Percentiles rank a stretch among this genome's conserved stretches.
These are phyloP conservation scores for Dictyostelium capitatum DNA, from an alignment of 78 protist genomes.

Conservation along the genomic window DNA sequence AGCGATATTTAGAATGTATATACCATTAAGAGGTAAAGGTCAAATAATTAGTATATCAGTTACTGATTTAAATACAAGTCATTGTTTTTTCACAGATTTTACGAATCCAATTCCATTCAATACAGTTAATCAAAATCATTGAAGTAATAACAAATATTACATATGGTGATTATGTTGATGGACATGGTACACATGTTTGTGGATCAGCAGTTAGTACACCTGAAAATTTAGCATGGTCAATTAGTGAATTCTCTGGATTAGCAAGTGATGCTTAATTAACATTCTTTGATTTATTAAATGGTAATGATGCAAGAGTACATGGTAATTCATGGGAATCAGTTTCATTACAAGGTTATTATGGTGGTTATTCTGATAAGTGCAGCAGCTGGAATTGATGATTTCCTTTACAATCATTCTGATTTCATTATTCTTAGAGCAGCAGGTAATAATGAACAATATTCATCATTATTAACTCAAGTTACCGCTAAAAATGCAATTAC, in stretches of 20 bases:
- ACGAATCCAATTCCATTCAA: slow-evolving; percentile 36
- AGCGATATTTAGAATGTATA: background rate
- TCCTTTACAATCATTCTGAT: background rate
- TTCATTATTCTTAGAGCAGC: slow-evolving; percentile 50
- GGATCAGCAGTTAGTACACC: slow-evolving; percentile 60
- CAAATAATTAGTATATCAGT: slow-evolving; percentile 66
- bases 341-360: slow-evolving; percentile 16
- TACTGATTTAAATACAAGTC: slow-evolving; percentile 62
- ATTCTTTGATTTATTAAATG: slow-evolving; percentile 53
- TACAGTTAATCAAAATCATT: slow-evolving; percentile 34
- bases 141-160: slow-evolving; percentile 37
- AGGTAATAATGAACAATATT: slow-evolving; percentile 18
- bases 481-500: slow-evolving; percentile 33
- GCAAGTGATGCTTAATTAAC: slow-evolving; percentile 67
- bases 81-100: slow-evolving; percentile 58
- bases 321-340: slow-evolving; percentile 71
- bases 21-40: slow-evolving; percentile 46
- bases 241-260: slow-evolving; percentile 29
- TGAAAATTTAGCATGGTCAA: background rate
- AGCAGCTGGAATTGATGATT: too few species aligned
- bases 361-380: background rate
- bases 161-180: slow-evolving; percentile 13
- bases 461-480: slow-evolving; percentile 23
- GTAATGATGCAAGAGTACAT: slow-evolving; percentile 70
- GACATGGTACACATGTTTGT: slow-evolving; percentile 75